These are phyloP conservation scores for Cordia subcordata DNA, from an alignment of 257 asterid genomes.

Conservation along the genomic window DNA sequence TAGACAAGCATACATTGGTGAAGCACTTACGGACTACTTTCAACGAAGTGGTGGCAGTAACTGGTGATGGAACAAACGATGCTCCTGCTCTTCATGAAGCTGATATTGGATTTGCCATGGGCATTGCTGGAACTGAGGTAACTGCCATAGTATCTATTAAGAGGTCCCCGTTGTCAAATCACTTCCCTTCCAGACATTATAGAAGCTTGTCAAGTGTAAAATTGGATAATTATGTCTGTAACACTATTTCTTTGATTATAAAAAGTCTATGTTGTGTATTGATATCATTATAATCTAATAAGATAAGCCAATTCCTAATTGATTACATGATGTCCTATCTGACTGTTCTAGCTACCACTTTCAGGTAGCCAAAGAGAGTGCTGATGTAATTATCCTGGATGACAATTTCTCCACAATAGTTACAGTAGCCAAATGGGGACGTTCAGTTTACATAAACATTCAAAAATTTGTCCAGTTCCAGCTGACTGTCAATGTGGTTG, in stretches of 20 bases:
- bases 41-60: slow-evolving; percentile 91
- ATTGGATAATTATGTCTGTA: too few relatives aligned
- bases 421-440: slow-evolving; percentile 90
- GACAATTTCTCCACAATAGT: slow-evolving; percentile 93
- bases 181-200: too few relatives aligned
- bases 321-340: background rate
- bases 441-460: slow-evolving; percentile 81
- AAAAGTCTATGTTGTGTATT: background rate
- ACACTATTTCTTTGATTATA: too few relatives aligned
- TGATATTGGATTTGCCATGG: slow-evolving; percentile 97
- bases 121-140: slow-evolving; percentile 98
- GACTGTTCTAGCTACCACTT: background rate
- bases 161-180: background rate
- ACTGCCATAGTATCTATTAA: background rate
- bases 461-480: slow-evolving; percentile 90
- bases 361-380: slow-evolving; percentile 95
- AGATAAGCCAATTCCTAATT: background rate
- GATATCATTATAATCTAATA: background rate
- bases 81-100: slow-evolving; percentile 99
- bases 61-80: slow-evolving; percentile 98
- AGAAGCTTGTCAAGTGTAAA: too few relatives aligned
- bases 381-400: slow-evolving; percentile 82
- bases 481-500: slow-evolving; percentile 82
- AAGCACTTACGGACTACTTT: slow-evolving; percentile 79
- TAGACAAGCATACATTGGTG: slow-evolving; percentile 88